Percentiles rank a stretch among this genome's conserved stretches.
These are phyloP conservation scores for Domatiomyces catenatus DNA, from an alignment of 2,329 filamentous ascomycete genomes.

Conservation along the genomic window DNA sequence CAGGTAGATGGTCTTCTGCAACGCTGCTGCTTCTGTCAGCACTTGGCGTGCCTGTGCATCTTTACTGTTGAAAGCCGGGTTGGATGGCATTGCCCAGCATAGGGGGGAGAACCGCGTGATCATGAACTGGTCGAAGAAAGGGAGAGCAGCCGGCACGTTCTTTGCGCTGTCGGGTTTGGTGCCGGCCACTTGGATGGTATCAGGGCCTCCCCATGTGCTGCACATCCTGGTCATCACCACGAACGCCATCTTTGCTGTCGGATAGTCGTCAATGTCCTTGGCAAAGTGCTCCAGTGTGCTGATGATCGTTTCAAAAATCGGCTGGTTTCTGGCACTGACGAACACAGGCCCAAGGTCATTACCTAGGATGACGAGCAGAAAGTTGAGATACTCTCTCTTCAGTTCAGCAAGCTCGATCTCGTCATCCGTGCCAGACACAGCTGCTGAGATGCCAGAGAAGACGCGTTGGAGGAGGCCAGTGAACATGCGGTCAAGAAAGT, in stretches of 20 bases:
- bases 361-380: slow-evolving; percentile 75
- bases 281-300: slow-evolving; percentile 72
- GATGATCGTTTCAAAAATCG: slow-evolving; percentile 76
- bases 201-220: slow-evolving; percentile 76
- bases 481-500: slow-evolving; percentile 74
- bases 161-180: slow-evolving; percentile 18
- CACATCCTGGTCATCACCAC: slow-evolving; percentile 71
- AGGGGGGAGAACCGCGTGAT: slow-evolving; percentile 76
- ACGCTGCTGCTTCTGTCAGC: slow-evolving; percentile 66
- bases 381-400: slow-evolving; percentile 86
- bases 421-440: slow-evolving; percentile 81
- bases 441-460: slow-evolving; percentile 68
- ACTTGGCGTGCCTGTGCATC: slow-evolving; percentile 85
- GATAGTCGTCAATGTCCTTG: slow-evolving; percentile 55
- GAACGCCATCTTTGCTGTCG: slow-evolving; percentile 60
- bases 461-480: slow-evolving; percentile 82
- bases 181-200: slow-evolving; percentile 36
- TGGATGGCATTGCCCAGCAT: slow-evolving; percentile 75
- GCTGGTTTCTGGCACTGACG: slow-evolving; percentile 76
- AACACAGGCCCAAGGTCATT: slow-evolving; percentile 81
- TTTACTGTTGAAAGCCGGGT: slow-evolving; percentile 62
- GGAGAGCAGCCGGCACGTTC: slow-evolving; percentile 40
- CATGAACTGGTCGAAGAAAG: slow-evolving; percentile 84
- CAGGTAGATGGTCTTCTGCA: slow-evolving; percentile 79
- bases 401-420: slow-evolving; percentile 88